These are phyloP conservation scores for Asterophora parasitica DNA, from an alignment of 768 basidiomycete genomes.

Conservation along the genomic window DNA sequence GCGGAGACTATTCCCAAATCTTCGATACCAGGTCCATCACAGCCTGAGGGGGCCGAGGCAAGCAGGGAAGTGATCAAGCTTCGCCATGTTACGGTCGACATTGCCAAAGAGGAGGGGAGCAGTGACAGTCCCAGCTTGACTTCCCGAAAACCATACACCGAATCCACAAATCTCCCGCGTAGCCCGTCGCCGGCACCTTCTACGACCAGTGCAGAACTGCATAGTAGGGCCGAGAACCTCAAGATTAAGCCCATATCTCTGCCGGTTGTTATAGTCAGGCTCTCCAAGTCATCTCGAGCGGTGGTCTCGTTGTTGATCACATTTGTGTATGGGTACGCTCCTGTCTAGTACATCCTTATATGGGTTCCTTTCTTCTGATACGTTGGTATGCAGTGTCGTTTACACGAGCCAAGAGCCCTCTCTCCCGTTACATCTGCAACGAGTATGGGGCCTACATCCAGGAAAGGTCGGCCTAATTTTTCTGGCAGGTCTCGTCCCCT, in stretches of 20 bases:
- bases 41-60: too few species aligned
- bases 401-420: conserved; percentile 51
- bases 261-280: conserved; percentile 33
- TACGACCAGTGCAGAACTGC: background rate
- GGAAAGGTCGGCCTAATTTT: conserved; percentile 60
- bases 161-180: too few species aligned
- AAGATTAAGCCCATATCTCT: conserved; percentile 31
- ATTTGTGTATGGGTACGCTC: conserved; percentile 58
- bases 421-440: conserved; percentile 50
- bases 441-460: conserved; percentile 42
- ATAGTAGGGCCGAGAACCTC: background rate
- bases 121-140: too few species aligned
- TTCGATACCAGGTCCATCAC: too few species aligned
- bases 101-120: too few species aligned
- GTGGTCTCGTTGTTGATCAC: conserved; percentile 38
- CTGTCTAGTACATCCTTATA: conserved; percentile 14
- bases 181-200: background rate
- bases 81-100: too few species aligned
- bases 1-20: background rate
- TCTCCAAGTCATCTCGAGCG: conserved; percentile 47
- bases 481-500: conserved; percentile 59
- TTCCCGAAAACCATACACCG: too few species aligned
- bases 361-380: background rate
- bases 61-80: too few species aligned
- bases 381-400: conserved; percentile 34